Percentiles rank a stretch among this genome's conserved stretches.
Conservation (phyloP, 306 rosid species). For the Sesbania bispinosa region DNA sequence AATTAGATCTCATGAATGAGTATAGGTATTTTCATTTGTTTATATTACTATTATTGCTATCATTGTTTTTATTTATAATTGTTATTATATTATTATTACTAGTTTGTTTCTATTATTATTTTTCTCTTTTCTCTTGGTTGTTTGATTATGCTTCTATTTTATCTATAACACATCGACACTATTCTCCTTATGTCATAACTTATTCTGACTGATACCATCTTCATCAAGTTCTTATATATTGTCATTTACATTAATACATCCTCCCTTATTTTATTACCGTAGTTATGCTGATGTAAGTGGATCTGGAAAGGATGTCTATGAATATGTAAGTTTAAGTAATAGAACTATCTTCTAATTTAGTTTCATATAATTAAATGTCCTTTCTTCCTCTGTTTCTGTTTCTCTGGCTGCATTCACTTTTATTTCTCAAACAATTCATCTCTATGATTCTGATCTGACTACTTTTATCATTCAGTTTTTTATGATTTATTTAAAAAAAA, state of each 20-base stretch:
- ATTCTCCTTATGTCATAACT: constrained; percentile 23
- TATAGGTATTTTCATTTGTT: neutral
- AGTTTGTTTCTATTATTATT: neutral
- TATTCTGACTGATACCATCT: neutral
- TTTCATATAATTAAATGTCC: neutral
- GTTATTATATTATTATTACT: neutral
- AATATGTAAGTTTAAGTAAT: constrained; percentile 58
- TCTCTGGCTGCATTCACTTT: neutral
- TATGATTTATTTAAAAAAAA: no score
- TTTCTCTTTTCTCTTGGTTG: neutral
- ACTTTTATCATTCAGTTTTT: neutral
- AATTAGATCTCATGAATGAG: neutral
- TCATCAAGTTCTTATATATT: constrained; percentile 7
- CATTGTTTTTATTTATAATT: neutral
- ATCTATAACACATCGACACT: neutral
- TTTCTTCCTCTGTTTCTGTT: neutral
- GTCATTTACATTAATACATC: constrained; percentile 23
- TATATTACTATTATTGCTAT: neutral
- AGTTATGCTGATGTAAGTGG: constrained; percentile 97
- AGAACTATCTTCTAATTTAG: neutral
- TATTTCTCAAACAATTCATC: neutral
- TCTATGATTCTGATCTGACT: neutral
- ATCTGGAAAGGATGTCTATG: constrained; percentile 90
- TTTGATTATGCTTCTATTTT: neutral
- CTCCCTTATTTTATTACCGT: constrained; percentile 19